Percentiles rank a stretch among this genome's conserved stretches.
Conservation (phyloP, 371 early-diverging fungal genomes). For the Actinomortierella wolfii region DNA sequence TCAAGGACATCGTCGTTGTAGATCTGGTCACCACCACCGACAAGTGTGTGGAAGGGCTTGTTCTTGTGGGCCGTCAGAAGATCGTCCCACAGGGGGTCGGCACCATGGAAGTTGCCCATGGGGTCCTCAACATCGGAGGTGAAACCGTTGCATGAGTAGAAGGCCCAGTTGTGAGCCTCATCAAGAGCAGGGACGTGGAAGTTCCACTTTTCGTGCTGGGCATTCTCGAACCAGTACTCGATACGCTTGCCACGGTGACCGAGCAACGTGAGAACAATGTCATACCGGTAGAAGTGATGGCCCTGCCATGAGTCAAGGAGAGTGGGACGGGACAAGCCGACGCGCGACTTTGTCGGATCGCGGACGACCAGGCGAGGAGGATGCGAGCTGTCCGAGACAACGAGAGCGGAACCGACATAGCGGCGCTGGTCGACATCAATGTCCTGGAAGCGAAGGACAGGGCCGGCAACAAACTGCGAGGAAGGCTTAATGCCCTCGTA, state of each 20-base stretch:
- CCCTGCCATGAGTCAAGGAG: slow-evolving; percentile 36
- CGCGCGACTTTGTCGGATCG: slow-evolving; percentile 31
- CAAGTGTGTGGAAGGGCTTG: slow-evolving; percentile 57
- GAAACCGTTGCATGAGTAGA: slow-evolving; percentile 45
- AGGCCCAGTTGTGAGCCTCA: slow-evolving; percentile 39
- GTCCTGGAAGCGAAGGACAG: slow-evolving; percentile 37
- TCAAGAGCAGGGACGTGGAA: slow-evolving; percentile 41
- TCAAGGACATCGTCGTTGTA: slow-evolving; percentile 67
- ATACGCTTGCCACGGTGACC: slow-evolving; percentile 34
- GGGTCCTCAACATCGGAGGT: slow-evolving; percentile 41
- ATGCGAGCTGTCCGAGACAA: slow-evolving; percentile 32
- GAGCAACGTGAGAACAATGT: slow-evolving; percentile 29
- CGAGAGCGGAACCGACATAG: slow-evolving; percentile 36
- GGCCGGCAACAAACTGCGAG: slow-evolving; percentile 36
- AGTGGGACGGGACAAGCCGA: slow-evolving; percentile 21
- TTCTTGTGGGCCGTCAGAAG: slow-evolving; percentile 51
- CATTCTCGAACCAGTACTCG: slow-evolving; percentile 45
- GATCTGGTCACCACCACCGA: slow-evolving; percentile 90
- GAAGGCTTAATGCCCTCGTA: slow-evolving; percentile 23
- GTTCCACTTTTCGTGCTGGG: slow-evolving; percentile 38
- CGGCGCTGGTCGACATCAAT: slow-evolving; percentile 22
- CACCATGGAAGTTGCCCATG: slow-evolving; percentile 54
- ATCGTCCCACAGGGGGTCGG: slow-evolving; percentile 81
- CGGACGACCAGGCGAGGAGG: slow-evolving; percentile 29
- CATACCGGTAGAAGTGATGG: slow-evolving; percentile 39